Base-by-base conservation (phyloP, 2,329 filamentous ascomycete species). In the Iodosphaeria phyllophila region DNA sequence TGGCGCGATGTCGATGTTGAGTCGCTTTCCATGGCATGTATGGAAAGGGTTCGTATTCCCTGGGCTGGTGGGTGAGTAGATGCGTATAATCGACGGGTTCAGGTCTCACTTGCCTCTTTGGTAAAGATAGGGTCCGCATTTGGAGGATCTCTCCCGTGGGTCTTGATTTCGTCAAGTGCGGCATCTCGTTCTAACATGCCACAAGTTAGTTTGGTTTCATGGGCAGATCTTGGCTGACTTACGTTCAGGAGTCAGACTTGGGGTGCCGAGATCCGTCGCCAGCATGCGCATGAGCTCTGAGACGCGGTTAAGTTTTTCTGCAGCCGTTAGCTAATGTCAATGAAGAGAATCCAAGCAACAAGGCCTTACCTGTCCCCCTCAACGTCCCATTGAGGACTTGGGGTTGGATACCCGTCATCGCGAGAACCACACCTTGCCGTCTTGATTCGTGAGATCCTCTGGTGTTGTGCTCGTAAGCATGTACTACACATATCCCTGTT, bases 101-200 rank as follows among this genome's bases (percentile, higher is more conserved):
- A 24, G 28, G 12, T 13, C 19, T 17, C 18, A 26, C 56, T 35
- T 58, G 77, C 82, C 49, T 74, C 57, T 47, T 67, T 64, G n/a
- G 76, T 75, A 49, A 89, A 93, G 29, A 95, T 86, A 1, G 80
- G 75, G 29, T 75, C 75, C 15, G 83, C 72, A 48, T 79, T 60
- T 16, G 54, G 56, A 6, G 74, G 67, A 38, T 75, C 71, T 31
- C 83, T 71, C 5, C 83, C 76, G 39, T 78, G 66, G 16, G 84
- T 56, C 48, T 92, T 92, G 24, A 93, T 58, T 37, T 82, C 54
- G 35, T 74, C 68, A 4, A 76, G 47, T 8, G 58, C 55, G 7
- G 58, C 50, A 37, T 69, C 64, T 32, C 70, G 64, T 41, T 78
- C 77, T 82, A 17, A 32, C 10, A 12, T 9, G 24, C 42, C 13